Evolutionary conservation across 208 protist genomes (phyloP).

Genomic region (Eutreptiella sp.): DNA sequence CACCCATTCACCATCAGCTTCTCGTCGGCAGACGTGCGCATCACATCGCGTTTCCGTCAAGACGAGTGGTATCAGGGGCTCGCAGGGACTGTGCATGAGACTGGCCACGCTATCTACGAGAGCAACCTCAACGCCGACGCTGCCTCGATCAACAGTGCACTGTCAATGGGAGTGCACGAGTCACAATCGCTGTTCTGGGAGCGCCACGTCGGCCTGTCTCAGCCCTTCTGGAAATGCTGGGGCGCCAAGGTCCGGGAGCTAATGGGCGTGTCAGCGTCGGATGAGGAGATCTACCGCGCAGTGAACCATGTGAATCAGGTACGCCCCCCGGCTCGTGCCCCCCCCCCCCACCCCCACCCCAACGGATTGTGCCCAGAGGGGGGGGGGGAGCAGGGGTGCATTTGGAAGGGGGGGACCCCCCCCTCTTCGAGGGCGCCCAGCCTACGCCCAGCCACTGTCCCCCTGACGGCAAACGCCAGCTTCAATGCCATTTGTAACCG

Average conservation of each 20-base stretch:
- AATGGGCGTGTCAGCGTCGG: no score
- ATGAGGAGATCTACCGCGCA: no score
- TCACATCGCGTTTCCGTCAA: constrained; percentile 69
- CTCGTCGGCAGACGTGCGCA: constrained; percentile 60
- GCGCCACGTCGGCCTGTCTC: constrained; percentile 52
- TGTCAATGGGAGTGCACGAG: constrained; percentile 73
- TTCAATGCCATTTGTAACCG: no score
- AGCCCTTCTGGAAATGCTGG: constrained; percentile 47
- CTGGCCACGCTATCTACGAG: constrained; percentile 79
- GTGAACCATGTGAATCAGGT: no score
- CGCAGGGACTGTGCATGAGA: constrained; percentile 67
- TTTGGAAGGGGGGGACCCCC: no score
- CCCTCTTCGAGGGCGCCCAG: no score
- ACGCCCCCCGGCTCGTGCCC: no score
- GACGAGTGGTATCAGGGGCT: constrained; percentile 49
- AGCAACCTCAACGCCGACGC: constrained; percentile 8
- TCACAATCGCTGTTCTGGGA: constrained; percentile 79
- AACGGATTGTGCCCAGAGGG: no score
- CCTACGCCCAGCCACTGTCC: no score
- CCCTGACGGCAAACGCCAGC: no score
- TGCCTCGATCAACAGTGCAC: constrained; percentile 42
- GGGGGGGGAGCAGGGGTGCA: no score
- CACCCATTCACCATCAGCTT: constrained; percentile 75
- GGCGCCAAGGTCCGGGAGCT: constrained; percentile 32
- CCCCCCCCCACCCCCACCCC: no score